Evolutionary conservation across 1,284 basidiomycete genomes (phyloP).

Genomic region (Psilocybe mexicana): DNA sequence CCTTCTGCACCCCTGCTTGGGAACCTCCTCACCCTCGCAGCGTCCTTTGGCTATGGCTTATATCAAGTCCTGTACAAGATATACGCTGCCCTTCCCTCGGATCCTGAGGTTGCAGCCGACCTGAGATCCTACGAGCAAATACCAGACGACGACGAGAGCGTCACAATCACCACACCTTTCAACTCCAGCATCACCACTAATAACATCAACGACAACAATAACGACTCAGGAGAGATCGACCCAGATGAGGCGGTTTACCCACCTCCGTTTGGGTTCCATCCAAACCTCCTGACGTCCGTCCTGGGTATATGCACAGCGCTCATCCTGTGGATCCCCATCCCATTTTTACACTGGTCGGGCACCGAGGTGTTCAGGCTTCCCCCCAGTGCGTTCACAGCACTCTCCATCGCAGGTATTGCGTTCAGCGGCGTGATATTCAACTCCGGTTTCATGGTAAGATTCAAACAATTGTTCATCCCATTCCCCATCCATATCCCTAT

Average conservation of each 20-base stretch:
- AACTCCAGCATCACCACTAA: conserved; percentile 1
- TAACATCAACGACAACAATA: too few species aligned
- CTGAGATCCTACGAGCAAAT: conserved; percentile 44
- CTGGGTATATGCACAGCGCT: conserved; percentile 68
- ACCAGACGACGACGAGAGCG: conserved; percentile 35
- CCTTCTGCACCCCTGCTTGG: conserved; percentile 68
- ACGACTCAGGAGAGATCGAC: conserved; percentile 15
- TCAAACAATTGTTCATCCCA: conserved; percentile 1
- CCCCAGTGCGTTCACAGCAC: conserved; percentile 37
- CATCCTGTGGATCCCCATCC: conserved; percentile 72
- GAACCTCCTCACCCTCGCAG: conserved; percentile 68
- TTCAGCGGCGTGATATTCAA: conserved; percentile 73
- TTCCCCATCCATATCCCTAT: conserved; percentile 8
- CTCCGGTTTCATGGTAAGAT: conserved; percentile 70
- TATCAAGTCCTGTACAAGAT: conserved; percentile 86
- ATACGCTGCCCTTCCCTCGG: conserved; percentile 65
- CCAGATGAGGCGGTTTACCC: conserved; percentile 44
- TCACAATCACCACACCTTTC: conserved; percentile 3
- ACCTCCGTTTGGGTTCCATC: conserved; percentile 76
- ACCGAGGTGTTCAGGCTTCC: conserved; percentile 66
- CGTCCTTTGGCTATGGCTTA: conserved; percentile 66
- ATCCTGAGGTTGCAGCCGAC: conserved; percentile 48
- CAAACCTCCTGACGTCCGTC: conserved; percentile 70
- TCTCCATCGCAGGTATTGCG: conserved; percentile 63
- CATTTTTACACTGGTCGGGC: conserved; percentile 61